Base-by-base conservation (phyloP, 2,329 filamentous ascomycete genomes). In the Aaosphaeria arxii region DNA sequence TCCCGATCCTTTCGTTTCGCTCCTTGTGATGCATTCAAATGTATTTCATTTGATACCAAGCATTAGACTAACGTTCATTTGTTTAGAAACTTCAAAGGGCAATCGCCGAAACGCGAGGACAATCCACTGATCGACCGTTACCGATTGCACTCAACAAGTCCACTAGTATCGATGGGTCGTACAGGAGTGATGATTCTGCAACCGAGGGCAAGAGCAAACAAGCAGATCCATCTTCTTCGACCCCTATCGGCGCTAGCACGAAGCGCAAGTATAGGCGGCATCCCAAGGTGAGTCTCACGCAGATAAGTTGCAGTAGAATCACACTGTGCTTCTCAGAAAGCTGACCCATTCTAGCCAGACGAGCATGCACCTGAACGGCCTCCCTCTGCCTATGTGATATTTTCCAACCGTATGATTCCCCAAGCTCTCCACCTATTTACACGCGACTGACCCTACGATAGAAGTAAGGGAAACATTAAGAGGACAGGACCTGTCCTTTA, bases 321-420 rank as follows among this genome's bases (percentile, higher is more conserved):
- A 24, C 17, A 24, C 17, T 24, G 17, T 24, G 17, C 17, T 24
- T 24, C 17, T 24, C 17, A 24, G 17, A 24, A 24, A 11, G 30
- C 59, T 66, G 49, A 64, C 50, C 7, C 44, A 5, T 13, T 24
- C 30, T 62, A 89, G 83, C 78, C 87, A 4, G 89, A 94, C 57
- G 86, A 90, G 49, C 84, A 89, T 71, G 88, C 88, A 0, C 89
- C 89, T 1, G 88, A 91, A 62, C 78, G 88, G 28, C 87, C 89
- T 1, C 87, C 88, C 0, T 92, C 88, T 4, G 89, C 88, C 43
- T 92, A 92, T 71, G 89, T 92, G 9, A 80, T 92, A 11, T 94
- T 94, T 62, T 91, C 89, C 1, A 92, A 92, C 59, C 88, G 86
- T 89, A 70, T 74, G 85, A 77, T 31, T 40, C 6, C 9, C n/a